These are phyloP conservation scores for Fraxinus dipetala DNA, from an alignment of 305 asterid genomes.

Conservation along the genomic window DNA sequence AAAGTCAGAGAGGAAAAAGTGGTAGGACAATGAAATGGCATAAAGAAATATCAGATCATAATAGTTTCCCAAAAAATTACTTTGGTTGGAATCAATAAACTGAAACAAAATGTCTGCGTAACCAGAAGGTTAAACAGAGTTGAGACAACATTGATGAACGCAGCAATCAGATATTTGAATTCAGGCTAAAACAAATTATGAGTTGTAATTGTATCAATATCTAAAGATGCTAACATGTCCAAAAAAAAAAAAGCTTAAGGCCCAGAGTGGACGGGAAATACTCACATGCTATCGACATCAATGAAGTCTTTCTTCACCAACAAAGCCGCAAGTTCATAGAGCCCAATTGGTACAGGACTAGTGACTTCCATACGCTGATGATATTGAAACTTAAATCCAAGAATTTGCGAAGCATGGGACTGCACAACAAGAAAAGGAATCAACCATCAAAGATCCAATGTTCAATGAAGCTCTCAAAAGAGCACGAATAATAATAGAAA, in stretches of 20 bases:
- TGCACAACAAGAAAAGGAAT: slow-evolving; percentile 37
- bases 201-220: background rate
- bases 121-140: slow-evolving; percentile 10
- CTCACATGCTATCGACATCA: slow-evolving; percentile 91
- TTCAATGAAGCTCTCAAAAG: background rate
- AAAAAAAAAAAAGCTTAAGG: slow-evolving; percentile 19
- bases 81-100: background rate
- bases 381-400: slow-evolving; percentile 92
- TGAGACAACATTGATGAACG: background rate
- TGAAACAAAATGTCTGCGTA: background rate
- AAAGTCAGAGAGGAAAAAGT: slow-evolving; percentile 5
- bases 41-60: slow-evolving; percentile 9
- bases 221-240: background rate
- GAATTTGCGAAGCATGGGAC: slow-evolving; percentile 96
- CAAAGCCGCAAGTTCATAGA: slow-evolving; percentile 81
- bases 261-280: slow-evolving; percentile 23
- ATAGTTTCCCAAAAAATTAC: background rate
- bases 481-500: slow-evolving; percentile 2
- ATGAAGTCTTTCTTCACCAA: slow-evolving; percentile 86
- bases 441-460: slow-evolving; percentile 2
- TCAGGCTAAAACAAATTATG: background rate
- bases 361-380: slow-evolving; percentile 75
- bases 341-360: slow-evolving; percentile 64
- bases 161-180: slow-evolving; percentile 3
- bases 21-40: slow-evolving; percentile 3